These are phyloP conservation scores for Eruca vesicaria DNA, from an alignment of 441 rosid species.

Conservation along the genomic window DNA sequence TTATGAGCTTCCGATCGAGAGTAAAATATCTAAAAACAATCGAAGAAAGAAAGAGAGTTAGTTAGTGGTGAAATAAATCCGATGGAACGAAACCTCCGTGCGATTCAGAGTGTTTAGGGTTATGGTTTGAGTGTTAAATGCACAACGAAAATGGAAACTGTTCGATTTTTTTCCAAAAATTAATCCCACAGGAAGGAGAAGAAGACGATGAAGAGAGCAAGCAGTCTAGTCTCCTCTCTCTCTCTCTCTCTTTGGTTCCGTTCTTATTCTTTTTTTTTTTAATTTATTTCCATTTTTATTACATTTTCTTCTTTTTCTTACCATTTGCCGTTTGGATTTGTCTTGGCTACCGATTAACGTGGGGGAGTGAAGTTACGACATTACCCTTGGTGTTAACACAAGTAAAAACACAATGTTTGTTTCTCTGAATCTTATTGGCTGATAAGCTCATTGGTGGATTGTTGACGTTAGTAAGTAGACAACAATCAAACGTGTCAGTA, in stretches of 20 bases:
- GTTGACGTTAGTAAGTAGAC: constrained; percentile 7
- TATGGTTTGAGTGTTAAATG: constrained; percentile 37
- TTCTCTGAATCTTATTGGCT: constrained; percentile 17
- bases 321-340: background rate
- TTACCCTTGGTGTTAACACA: constrained; percentile 16
- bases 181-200: constrained; percentile 25
- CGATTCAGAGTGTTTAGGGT: constrained; percentile 22
- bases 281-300: background rate
- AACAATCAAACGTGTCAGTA: background rate
- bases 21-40: constrained; percentile 25
- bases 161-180: background rate
- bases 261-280: constrained; percentile 1
- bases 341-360: background rate
- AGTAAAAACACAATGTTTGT: constrained; percentile 7
- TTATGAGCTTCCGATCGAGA: constrained; percentile 20
- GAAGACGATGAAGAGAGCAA: constrained; percentile 40
- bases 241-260: background rate
- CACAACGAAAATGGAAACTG: background rate
- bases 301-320: background rate
- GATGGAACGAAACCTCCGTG: background rate
- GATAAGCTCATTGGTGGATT: background rate
- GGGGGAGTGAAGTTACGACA: background rate
- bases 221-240: constrained; percentile 36
- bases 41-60: background rate
- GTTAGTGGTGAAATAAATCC: background rate